Percentiles rank a stretch among this genome's conserved stretches.
These are phyloP conservation scores for Hirsutella minnesotensis DNA, from an alignment of 2,329 filamentous ascomycete genomes.

Conservation along the genomic window DNA sequence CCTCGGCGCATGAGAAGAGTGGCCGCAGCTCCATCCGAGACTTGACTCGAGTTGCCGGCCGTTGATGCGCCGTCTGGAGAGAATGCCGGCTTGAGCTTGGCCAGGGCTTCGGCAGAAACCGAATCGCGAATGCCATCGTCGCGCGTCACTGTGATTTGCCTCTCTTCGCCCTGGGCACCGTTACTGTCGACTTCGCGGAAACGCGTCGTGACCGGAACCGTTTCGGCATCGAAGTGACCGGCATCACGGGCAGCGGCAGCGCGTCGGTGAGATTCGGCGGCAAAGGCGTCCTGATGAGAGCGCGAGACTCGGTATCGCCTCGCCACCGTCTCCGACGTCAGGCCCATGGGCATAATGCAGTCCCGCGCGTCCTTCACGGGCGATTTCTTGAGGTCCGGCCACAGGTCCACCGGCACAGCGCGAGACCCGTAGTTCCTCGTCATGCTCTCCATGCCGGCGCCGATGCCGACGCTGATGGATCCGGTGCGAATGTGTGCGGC, in stretches of 20 bases:
- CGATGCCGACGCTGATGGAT: conserved; percentile 62
- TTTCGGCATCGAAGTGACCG: conserved; percentile 67
- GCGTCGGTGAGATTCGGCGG: conserved; percentile 60
- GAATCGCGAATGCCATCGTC: conserved; percentile 75
- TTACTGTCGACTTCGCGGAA: conserved; percentile 45
- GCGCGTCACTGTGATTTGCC: conserved; percentile 54
- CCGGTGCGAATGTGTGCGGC: conserved; percentile 67
- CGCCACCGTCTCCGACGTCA: conserved; percentile 84
- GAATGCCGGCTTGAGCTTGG: conserved; percentile 78
- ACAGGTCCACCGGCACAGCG: conserved; percentile 75
- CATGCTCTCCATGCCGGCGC: conserved; percentile 94
- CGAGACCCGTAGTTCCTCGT: conserved; percentile 75
- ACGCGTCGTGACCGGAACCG: conserved; percentile 64
- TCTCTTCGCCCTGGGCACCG: conserved; percentile 30
- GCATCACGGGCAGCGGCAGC: conserved; percentile 57
- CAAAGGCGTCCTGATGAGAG: conserved; percentile 73
- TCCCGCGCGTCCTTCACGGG: conserved; percentile 60
- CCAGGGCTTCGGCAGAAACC: conserved; percentile 58
- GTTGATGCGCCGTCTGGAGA: conserved; percentile 62
- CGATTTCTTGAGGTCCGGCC: conserved; percentile 59
- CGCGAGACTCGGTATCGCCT: conserved; percentile 60
- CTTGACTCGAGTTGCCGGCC: conserved; percentile 77
- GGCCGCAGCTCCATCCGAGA: conserved; percentile 80
- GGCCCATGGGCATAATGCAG: conserved; percentile 89
- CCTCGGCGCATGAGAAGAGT: conserved; percentile 75